Evolutionary conservation across 441 rosid species (phyloP), one percentile per base, ranked within the genome.

Genomic region (Metrosideros polymorpha): DNA sequence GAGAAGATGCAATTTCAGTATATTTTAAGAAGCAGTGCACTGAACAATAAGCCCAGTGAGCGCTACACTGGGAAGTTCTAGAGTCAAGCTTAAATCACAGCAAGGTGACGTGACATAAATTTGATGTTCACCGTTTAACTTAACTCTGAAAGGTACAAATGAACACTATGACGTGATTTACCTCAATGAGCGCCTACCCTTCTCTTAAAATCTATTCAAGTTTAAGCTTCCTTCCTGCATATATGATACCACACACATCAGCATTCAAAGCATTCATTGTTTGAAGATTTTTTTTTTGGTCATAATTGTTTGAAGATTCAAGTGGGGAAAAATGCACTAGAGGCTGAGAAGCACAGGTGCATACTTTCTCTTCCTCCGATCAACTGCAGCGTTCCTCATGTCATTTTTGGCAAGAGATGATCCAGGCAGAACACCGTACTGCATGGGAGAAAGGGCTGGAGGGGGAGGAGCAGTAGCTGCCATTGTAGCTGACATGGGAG

Each of bases 331-430:
- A 25, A 50, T 52, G 79, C 51, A 49, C 76, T 47, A 56, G 14
- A 86, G 76, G 87, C 84, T 56, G 59, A 61, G 52, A 61, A 87
- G 47, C 79, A 39, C 9, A n/a, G 82, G 77, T 49, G 90, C 93
- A 30, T 92, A 94, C 98, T 95, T 96, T 88, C 99, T 93, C 92
- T 95, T 95, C 91, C 98, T 93, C 82, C 98, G 93, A 86, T 96
- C 99, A 63, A 91, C 89, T 86, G 93, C 97, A 89, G 89, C 83
- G 87, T 83, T 95, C 90, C 98, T 93, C 87, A 91, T 84, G 56
- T 98, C 99, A 88, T 90, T 94, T 89, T 94, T 98, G 6, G 90
- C 66, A 63, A 93, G 87, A 85, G 92, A 84, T 85, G 96, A 89
- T 45, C 94, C 97, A 84, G 94, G 59, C 66, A 92, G 90, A 59